Evolutionary conservation across 2,329 filamentous ascomycete species (phyloP).

Genomic region (Tolypocladium nubicola): DNA sequence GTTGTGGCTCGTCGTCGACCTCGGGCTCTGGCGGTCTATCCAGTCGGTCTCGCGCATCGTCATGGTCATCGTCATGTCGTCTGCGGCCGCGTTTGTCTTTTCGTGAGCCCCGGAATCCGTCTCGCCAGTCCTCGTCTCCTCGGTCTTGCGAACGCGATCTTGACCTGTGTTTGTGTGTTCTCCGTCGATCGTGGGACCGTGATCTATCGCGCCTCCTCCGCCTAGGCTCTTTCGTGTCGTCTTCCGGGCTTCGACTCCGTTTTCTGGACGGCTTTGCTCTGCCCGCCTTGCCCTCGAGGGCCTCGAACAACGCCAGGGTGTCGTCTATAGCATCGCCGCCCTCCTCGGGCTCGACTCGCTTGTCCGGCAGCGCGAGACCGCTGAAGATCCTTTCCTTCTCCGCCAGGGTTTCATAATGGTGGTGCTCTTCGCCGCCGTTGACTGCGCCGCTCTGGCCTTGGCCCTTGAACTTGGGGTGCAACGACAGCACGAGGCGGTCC

Average conservation of each 20-base stretch:
- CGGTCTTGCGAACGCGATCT: constrained; percentile 26
- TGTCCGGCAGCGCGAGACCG: constrained; percentile 79
- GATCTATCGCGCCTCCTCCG: constrained; percentile 29
- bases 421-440: constrained; percentile 28
- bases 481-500: constrained; percentile 74
- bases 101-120: constrained; percentile 18
- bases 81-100: constrained; percentile 25
- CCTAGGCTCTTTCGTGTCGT: constrained; percentile 32
- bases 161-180: constrained; percentile 22
- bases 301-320: constrained; percentile 85
- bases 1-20: constrained; percentile 68
- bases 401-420: constrained; percentile 37
- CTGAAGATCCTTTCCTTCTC: constrained; percentile 84
- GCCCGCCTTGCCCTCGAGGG: constrained; percentile 58
- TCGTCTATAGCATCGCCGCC: constrained; percentile 70
- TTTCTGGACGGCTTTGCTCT: constrained; percentile 40
- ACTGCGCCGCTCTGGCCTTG: constrained; percentile 26
- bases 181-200: constrained; percentile 30
- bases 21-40: constrained; percentile 58
- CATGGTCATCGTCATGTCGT: constrained; percentile 28
- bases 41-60: constrained; percentile 45
- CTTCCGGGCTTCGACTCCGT: constrained; percentile 47
- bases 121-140: constrained; percentile 36
- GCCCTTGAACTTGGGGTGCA: constrained; percentile 82
- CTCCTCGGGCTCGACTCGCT: constrained; percentile 31